These are phyloP conservation scores for Boletus rubroflammeus DNA, from an alignment of 768 basidiomycete species.

Conservation along the genomic window DNA sequence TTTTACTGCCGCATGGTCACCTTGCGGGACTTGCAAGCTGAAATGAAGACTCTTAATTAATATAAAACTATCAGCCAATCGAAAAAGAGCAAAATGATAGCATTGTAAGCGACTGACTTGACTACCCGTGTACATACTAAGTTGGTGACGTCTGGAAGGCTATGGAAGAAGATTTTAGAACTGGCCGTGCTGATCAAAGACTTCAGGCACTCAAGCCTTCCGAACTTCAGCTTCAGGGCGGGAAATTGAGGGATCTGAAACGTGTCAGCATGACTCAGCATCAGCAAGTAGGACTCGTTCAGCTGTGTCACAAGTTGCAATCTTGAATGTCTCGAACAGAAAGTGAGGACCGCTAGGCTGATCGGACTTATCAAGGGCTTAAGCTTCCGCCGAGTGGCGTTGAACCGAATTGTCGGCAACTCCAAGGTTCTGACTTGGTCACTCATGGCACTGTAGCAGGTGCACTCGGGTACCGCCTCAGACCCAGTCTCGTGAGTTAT, in stretches of 20 bases:
- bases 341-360: background rate
- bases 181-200: background rate
- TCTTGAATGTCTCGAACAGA: background rate
- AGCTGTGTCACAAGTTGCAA: background rate
- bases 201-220: background rate
- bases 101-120: background rate
- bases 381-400: no score
- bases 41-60: background rate
- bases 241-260: no score
- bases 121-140: background rate
- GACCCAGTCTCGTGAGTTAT: background rate
- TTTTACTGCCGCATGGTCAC: conserved; percentile 1
- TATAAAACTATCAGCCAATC: background rate
- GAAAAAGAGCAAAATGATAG: background rate
- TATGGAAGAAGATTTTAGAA: background rate
- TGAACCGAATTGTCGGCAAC: no score
- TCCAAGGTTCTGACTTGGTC: background rate
- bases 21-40: conserved; percentile 1
- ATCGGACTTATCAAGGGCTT: no score
- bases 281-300: background rate
- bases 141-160: background rate
- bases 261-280: no score
- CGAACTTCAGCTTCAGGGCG: background rate
- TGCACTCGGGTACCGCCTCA: no score
- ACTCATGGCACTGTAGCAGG: no score